A percentile compares a stretch with the other conserved stretches of the same genome.
Evolutionary conservation across 176 grass and related monocot species (phyloP).

Genomic region (Aegilops longissima): DNA sequence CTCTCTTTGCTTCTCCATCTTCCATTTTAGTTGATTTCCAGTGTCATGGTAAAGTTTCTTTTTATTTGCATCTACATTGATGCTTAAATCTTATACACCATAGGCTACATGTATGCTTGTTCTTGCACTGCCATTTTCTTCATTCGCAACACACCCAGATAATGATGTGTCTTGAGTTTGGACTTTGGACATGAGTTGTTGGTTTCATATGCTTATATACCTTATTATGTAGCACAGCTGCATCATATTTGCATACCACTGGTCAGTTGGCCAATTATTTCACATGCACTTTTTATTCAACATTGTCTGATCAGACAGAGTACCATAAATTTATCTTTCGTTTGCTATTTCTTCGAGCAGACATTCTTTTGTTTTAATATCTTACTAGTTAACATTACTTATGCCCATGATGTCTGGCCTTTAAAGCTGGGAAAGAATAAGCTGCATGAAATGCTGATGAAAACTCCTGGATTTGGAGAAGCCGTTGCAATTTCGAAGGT

Average conservation of each 20-base stretch:
- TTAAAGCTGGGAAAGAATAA: constrained; percentile 2
- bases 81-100: not conserved
- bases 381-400: not conserved
- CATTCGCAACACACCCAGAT: not conserved
- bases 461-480: constrained; percentile 13
- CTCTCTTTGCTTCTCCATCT: not conserved
- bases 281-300: not conserved
- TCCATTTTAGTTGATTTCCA: constrained; percentile 5
- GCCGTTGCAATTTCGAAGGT: not conserved
- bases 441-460: not conserved
- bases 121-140: not conserved
- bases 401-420: not conserved
- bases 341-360: constrained; percentile 13
- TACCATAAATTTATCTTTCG: not conserved
- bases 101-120: not conserved
- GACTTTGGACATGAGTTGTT: not conserved
- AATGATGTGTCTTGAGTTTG: not conserved
- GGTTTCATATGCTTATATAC: constrained; percentile 15
- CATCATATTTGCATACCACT: not conserved
- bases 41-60: not conserved
- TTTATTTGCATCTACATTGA: not conserved
- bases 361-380: constrained; percentile 9
- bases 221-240: not conserved
- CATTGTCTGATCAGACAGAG: not conserved
- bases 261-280: not conserved